Evolutionary conservation across 2,329 filamentous ascomycete species (phyloP), one percentile per base, ranked within the genome.

Genomic region (Hypomyces rosellus): DNA sequence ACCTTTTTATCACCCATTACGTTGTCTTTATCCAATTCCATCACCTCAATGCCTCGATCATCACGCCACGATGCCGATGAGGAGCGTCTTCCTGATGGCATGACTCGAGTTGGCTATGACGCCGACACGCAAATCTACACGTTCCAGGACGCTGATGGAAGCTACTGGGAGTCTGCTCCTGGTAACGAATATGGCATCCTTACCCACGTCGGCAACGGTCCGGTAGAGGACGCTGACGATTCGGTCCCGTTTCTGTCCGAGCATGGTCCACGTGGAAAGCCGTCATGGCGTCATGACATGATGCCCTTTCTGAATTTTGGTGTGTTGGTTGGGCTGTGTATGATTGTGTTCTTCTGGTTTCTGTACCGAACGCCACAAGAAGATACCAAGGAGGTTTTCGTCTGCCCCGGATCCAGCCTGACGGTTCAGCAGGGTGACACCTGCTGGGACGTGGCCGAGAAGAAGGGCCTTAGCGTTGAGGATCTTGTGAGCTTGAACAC

Each of bases 241-340:
- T 55, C 60, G 8, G 62, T 65, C 20, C 61, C 66, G 12, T 70
- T 67, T 51, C 59, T 70, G 20, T 47, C 54, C 15, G 51, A 57
- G 6, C 51, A 54, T 22, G 46, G 57, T 34, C 49, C 51, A 15
- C 53, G 43, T 25, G 58, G 54, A 56, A 66, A 61, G 37, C 64
- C 66, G 33, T 74, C 78, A 5, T 76, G 78, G 72, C 70, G 78
- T 30, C 69, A 72, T 34, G 74, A 77, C 52, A 66, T 77, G 65
- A 72, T 70, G 66, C 75, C 75, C n/a, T 66, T 82, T 55, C 68
- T 82, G 59, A 81, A 81, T 59, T 82, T 81, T 63, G 77, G 76
- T 48, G 63, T 81, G 53, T 62, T 82, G 34, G 69, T 80, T 48
- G 67, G 77, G 4, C 57, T 80, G 14, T 75, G 73, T 52, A 62